A percentile compares a stretch with the other conserved stretches of the same genome.
phyloP scores from a whole-genome alignment of 2,329 filamentous ascomycete genomes.

The Coniochaeta sp. region DNA sequence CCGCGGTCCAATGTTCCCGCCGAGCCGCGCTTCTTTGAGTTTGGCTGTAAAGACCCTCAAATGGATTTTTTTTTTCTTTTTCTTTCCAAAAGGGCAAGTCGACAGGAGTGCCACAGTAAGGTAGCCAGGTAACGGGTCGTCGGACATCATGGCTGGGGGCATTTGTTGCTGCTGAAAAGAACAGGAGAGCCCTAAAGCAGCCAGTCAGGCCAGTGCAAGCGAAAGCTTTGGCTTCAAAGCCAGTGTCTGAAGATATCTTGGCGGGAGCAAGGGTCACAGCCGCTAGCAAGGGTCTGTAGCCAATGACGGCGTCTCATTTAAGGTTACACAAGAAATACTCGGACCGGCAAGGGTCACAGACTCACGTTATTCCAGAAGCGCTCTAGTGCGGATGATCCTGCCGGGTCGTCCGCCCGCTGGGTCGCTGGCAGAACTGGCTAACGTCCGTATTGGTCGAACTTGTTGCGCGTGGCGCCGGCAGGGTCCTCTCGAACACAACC shows the following conservation, averaged over 20 bases:
- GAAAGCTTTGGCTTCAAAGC: background rate
- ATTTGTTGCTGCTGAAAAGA: too few relatives aligned
- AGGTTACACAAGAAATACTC: slow-evolving; percentile 1
- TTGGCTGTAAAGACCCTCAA: too few relatives aligned
- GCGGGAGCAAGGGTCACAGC: background rate
- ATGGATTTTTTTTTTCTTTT: too few relatives aligned
- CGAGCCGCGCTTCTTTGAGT: background rate
- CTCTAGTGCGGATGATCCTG: background rate
- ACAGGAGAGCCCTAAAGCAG: too few relatives aligned
- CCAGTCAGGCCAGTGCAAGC: too few relatives aligned
- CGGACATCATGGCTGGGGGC: too few relatives aligned
- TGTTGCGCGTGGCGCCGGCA: background rate
- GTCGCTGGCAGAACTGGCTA: background rate
- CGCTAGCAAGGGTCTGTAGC: background rate
- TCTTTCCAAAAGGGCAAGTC: too few relatives aligned
- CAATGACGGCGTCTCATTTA: background rate
- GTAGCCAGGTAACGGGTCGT: too few relatives aligned
- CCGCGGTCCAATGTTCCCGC: background rate
- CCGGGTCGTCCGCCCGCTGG: background rate
- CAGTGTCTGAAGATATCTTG: background rate
- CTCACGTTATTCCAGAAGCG: slow-evolving; percentile 1
- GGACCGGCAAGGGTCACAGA: background rate
- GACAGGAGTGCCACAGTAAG: too few relatives aligned
- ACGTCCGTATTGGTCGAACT: background rate
- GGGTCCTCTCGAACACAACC: background rate